Evolutionary conservation across 208 protist genomes (phyloP).

Genomic region (Crithidia expoeki): DNA sequence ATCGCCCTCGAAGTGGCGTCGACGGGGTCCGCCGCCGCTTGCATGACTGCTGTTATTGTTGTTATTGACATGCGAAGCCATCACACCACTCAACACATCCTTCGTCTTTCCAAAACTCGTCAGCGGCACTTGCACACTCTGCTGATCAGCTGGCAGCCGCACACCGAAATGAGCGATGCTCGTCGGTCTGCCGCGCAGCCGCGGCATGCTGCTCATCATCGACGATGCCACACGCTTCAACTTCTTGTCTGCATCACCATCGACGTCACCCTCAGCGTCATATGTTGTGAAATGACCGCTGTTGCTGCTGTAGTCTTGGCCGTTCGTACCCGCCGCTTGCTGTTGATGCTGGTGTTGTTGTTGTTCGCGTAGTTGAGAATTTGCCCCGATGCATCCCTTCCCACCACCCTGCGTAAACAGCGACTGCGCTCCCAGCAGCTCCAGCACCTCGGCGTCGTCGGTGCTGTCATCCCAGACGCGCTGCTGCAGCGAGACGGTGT

Average conservation of each 20-base stretch:
- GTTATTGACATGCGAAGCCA: conserved; percentile 19
- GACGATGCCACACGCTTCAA: conserved; percentile 8
- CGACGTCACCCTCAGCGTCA: conserved; percentile 1
- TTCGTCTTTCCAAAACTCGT: conserved; percentile 28
- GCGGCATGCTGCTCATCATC: conserved; percentile 23
- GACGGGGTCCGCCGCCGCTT: background rate
- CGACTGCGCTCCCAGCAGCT: conserved; percentile 44
- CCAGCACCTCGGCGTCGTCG: conserved; percentile 58
- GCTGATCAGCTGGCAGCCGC: conserved; percentile 20
- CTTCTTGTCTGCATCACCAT: background rate
- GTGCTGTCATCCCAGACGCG: conserved; percentile 52
- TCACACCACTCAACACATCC: conserved; percentile 45
- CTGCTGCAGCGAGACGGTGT: conserved; percentile 45
- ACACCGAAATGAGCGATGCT: conserved; percentile 34
- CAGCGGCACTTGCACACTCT: conserved; percentile 21
- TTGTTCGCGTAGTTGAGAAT: conserved; percentile 21
- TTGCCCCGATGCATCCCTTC: conserved; percentile 39
- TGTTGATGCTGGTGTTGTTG: conserved; percentile 16
- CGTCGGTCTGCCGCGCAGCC: conserved; percentile 30
- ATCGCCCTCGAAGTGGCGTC: background rate
- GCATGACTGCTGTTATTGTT: too few relatives aligned
- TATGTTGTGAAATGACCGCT: background rate
- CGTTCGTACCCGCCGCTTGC: conserved; percentile 16
- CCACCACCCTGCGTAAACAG: conserved; percentile 36
- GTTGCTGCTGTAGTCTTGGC: too few relatives aligned